Evolutionary conservation across 164 flowering plant species (phyloP).

Genomic region (Protea cynaroides): DNA sequence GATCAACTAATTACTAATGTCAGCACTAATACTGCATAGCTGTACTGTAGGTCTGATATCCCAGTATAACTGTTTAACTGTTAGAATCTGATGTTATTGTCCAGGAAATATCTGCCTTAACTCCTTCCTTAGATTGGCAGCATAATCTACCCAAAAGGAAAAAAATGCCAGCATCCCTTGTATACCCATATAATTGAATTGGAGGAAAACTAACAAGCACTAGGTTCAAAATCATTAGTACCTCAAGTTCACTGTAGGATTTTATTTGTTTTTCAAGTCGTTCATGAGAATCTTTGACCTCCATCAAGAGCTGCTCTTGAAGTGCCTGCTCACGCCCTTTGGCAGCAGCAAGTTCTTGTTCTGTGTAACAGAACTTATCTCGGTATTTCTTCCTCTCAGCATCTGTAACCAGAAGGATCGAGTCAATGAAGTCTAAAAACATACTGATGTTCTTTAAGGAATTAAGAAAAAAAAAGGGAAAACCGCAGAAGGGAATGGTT

Average conservation of each 20-base stretch:
- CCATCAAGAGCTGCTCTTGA: slow-evolving; percentile 72
- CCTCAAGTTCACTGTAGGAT: slow-evolving; percentile 66
- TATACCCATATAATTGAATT: no score
- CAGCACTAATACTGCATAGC: no score
- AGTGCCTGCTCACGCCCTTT: slow-evolving; percentile 69
- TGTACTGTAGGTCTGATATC: no score
- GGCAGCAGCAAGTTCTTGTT: slow-evolving; percentile 97
- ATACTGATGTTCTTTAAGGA: background rate
- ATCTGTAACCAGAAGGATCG: slow-evolving; percentile 38
- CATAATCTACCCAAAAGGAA: no score
- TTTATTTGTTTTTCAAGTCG: slow-evolving; percentile 51
- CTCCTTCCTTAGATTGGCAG: no score
- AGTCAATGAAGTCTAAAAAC: background rate
- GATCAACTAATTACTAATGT: no score
- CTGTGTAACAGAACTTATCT: slow-evolving; percentile 49
- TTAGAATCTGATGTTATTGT: no score
- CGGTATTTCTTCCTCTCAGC: slow-evolving; percentile 58
- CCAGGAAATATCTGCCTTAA: no score
- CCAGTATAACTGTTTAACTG: no score
- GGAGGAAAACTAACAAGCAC: background rate
- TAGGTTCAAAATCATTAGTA: slow-evolving; percentile 15
- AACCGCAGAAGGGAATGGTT: background rate
- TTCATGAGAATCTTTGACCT: slow-evolving; percentile 58
- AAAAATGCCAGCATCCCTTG: no score
- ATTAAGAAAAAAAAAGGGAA: background rate